These are phyloP conservation scores for Hydnomerulius pinastri DNA, from an alignment of 768 basidiomycete species.

Conservation along the genomic window DNA sequence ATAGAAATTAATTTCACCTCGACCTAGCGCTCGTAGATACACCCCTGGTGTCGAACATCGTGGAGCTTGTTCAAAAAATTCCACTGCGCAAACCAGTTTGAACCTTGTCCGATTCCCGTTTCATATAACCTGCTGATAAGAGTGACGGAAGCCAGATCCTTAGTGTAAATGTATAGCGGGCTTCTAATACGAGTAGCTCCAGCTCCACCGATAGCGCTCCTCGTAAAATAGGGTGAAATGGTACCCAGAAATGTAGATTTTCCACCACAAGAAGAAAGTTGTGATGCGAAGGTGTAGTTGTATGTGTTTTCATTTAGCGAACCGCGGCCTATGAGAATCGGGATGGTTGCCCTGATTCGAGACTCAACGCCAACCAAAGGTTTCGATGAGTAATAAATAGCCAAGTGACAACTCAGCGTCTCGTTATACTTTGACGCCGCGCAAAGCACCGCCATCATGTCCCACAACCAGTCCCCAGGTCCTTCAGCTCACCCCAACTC, in stretches of 20 bases:
- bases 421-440: conserved; percentile 35
- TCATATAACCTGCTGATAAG: background rate
- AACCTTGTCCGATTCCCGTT: conserved; percentile 5
- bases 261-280: background rate
- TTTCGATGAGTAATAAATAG: conserved; percentile 32
- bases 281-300: background rate
- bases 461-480: conserved; percentile 60
- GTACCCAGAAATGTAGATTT: too few relatives aligned
- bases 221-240: background rate
- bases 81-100: conserved; percentile 10
- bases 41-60: too few relatives aligned
- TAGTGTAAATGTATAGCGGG: conserved; percentile 8
- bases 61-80: too few relatives aligned
- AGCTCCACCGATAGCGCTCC: background rate
- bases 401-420: conserved; percentile 27
- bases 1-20: background rate
- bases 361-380: conserved; percentile 29
- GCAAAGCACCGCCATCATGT: conserved; percentile 57
- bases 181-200: background rate
- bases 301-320: too few relatives aligned
- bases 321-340: background rate
- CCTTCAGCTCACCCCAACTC: conserved; percentile 44
- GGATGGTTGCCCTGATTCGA: conserved; percentile 14
- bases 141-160: background rate
- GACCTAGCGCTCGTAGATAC: background rate